Evolutionary conservation across 441 rosid species (phyloP).

Genomic region (Euphorbia schlechtendalii): DNA sequence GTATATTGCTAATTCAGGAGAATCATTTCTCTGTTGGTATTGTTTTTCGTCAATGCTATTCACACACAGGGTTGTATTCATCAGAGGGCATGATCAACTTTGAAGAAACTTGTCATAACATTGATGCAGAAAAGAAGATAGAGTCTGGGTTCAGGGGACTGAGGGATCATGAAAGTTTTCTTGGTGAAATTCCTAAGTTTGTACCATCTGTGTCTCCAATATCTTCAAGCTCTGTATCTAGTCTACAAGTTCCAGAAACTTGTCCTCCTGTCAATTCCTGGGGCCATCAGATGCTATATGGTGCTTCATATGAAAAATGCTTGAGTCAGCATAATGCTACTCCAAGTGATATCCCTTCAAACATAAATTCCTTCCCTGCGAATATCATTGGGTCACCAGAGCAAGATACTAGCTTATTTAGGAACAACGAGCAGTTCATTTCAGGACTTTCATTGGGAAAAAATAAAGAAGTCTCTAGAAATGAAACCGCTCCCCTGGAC

Average conservation of each 20-base stretch:
- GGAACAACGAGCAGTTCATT: conserved; percentile 21
- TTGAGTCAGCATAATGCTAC: conserved; percentile 20
- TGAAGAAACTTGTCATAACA: conserved; percentile 27
- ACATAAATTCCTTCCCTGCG: conserved; percentile 26
- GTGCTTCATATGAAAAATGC: conserved; percentile 25
- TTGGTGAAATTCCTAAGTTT: conserved; percentile 25
- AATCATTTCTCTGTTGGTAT: background rate
- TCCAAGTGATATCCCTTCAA: conserved; percentile 20
- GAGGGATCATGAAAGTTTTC: conserved; percentile 23
- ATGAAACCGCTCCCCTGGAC: conserved; percentile 24
- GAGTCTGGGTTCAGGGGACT: conserved; percentile 23
- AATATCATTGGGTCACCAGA: conserved; percentile 24
- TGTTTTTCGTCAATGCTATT: conserved; percentile 3
- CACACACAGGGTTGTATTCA: conserved; percentile 34
- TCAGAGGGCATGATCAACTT: conserved; percentile 19
- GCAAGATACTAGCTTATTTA: conserved; percentile 17
- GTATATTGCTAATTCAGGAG: background rate
- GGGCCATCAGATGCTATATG: conserved; percentile 25
- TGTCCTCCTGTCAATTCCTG: conserved; percentile 27
- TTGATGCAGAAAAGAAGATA: conserved; percentile 21
- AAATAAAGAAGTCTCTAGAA: conserved; percentile 24
- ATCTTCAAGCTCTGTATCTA: conserved; percentile 28
- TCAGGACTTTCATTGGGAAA: conserved; percentile 23
- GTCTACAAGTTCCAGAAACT: conserved; percentile 30
- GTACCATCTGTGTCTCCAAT: conserved; percentile 29